phyloP scores from a whole-genome alignment of 768 basidiomycete species.

The Boletus rubroflammeus region DNA sequence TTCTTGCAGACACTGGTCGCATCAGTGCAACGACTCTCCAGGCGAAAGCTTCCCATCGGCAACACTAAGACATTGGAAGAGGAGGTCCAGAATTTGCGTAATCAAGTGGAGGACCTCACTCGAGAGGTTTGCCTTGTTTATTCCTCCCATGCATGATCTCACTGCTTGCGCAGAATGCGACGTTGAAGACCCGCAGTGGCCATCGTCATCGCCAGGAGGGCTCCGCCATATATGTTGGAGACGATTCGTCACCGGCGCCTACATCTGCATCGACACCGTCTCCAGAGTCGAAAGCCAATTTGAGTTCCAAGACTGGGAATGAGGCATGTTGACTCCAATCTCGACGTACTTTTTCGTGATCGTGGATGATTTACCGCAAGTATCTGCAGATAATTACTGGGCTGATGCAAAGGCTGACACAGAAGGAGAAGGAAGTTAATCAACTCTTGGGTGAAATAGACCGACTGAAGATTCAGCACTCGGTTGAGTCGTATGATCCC shows the following conservation, averaged over 20 bases:
- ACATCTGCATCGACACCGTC: conserved; percentile 17
- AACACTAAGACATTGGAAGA: conserved; percentile 44
- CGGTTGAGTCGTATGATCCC: conserved; percentile 52
- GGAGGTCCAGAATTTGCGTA: conserved; percentile 58
- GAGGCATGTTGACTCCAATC: conserved; percentile 43
- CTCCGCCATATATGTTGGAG: conserved; percentile 15
- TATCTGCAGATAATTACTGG: conserved; percentile 56
- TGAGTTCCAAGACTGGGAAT: conserved; percentile 45
- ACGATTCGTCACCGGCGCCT: conserved; percentile 1
- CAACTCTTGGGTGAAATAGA: conserved; percentile 73
- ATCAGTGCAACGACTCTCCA: conserved; percentile 65
- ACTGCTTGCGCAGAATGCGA: conserved; percentile 6
- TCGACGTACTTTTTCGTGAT: neutral
- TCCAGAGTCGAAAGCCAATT: conserved; percentile 33
- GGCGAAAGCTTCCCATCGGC: conserved; percentile 56
- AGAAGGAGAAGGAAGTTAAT: conserved; percentile 82
- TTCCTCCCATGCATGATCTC: neutral
- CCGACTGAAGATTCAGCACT: conserved; percentile 54
- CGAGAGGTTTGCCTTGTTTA: conserved; percentile 51
- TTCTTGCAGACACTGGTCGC: conserved; percentile 58
- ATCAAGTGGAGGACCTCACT: conserved; percentile 58
- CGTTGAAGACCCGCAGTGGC: neutral
- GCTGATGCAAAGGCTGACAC: conserved; percentile 72
- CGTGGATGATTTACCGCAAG: neutral
- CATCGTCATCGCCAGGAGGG: conserved; percentile 13